Base-by-base conservation (phyloP, 176 grass and related monocot genomes). In the Ananas comosus region DNA sequence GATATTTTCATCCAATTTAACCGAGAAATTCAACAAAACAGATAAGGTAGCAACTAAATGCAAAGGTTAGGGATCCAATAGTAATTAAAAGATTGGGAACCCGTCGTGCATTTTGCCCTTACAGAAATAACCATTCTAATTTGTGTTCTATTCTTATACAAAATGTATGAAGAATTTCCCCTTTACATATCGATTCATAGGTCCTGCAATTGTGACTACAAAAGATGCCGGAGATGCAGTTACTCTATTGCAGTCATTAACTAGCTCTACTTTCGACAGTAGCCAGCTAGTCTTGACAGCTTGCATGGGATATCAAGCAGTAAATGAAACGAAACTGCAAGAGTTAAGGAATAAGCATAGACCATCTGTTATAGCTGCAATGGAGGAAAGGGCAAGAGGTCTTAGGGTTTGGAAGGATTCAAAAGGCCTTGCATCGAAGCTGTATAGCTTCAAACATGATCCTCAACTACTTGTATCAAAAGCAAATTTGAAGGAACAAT, bases 241-340 rank as follows among this genome's bases (percentile, higher is more conserved):
- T 66, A 93, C 95, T n/a, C 86, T 99, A 71, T 81, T 99, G 57
- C 95, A 99, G 67, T 91, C 95, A 74, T 84, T 99, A 80, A 82
- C 90, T 64, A 87, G 90, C 63, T 99, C 95, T 12, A 93, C 95
- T 77, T 99, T 99, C 70, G 94, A 99, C 76, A 90, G 89, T 64
- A 99, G 95, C 64, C 95, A 99, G 79, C 95, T 99, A 72, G 90
- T 99, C 74, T 86, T 99, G 84, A 94, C 95, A 51, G 95, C 95
- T 58, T 99, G 87, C 78, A 88, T 99, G 87, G 94, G 95, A 74
- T 93, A 93, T 82, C 95, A 94, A 82, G 53, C 74, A 79, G 85
- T 99, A 73, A 79, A 85, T 72, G 95, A 99, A 81, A 51, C 72
- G 67, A 85, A 77, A 73, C 75, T 99, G 58, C 84, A 84, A 71